Conservation (phyloP, 2,329 filamentous ascomycete genomes). For the Gaeumannomyces tritici region DNA sequence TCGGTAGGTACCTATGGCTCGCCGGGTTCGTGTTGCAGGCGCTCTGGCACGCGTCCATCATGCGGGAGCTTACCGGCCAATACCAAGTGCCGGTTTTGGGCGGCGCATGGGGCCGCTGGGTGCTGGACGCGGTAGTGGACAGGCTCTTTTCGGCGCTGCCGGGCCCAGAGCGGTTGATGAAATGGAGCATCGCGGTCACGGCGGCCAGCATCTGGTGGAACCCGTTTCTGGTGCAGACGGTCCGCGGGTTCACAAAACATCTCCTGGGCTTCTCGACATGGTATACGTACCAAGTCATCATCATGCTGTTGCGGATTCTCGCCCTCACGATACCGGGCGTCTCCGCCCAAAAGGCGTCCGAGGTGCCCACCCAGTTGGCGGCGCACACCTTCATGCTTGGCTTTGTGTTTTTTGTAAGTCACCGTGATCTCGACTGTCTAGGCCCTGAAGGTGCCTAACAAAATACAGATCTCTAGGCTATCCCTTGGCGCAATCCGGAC, state of each 20-base stretch:
- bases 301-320: constrained; percentile 46
- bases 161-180: constrained; percentile 27
- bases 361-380: constrained; percentile 31
- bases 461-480: constrained; percentile 31
- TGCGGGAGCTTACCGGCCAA: constrained; percentile 15
- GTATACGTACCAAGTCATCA: constrained; percentile 55
- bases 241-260: constrained; percentile 49
- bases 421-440: neutral
- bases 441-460: neutral
- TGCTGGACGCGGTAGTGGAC: neutral
- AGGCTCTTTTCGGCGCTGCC: constrained; percentile 29
- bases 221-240: constrained; percentile 50
- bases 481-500: constrained; percentile 38
- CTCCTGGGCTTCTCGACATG: constrained; percentile 53
- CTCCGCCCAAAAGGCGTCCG: constrained; percentile 18
- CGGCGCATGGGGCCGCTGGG: neutral
- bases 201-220: constrained; percentile 58
- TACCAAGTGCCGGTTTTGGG: neutral
- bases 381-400: constrained; percentile 46
- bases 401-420: constrained; percentile 44
- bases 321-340: constrained; percentile 31
- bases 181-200: constrained; percentile 37
- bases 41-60: constrained; percentile 36
- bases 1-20: constrained; percentile 38
- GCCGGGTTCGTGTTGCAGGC: constrained; percentile 34